phyloP scores from a whole-genome alignment of 1,139 yeast species.

The Kodamaea arcana region DNA sequence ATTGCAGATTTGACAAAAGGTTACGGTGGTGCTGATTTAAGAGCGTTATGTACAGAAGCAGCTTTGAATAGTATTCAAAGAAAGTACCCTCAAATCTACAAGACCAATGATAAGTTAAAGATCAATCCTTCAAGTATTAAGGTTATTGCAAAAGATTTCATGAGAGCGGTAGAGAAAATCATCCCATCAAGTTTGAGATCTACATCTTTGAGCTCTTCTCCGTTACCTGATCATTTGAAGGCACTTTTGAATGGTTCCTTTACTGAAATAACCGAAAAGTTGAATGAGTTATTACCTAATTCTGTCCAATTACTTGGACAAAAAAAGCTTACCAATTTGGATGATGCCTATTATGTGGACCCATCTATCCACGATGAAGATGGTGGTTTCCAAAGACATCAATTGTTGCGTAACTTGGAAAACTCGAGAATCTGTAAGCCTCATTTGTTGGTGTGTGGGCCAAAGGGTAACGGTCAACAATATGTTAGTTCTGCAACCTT shows the following conservation, averaged over 20 bases:
- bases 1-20: slow-evolving; percentile 87
- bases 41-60: slow-evolving; percentile 94
- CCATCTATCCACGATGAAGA: slow-evolving; percentile 53
- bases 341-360: slow-evolving; percentile 66
- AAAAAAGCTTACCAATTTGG: slow-evolving; percentile 55
- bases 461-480: slow-evolving; percentile 83
- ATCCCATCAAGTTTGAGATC: slow-evolving; percentile 92
- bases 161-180: slow-evolving; percentile 79
- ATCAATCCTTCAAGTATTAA: slow-evolving; percentile 70
- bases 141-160: slow-evolving; percentile 84
- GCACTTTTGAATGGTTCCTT: slow-evolving; percentile 58
- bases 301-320: slow-evolving; percentile 28
- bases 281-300: slow-evolving; percentile 63
- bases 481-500: slow-evolving; percentile 81
- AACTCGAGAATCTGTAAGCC: slow-evolving; percentile 78
- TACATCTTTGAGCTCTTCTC: slow-evolving; percentile 67
- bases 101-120: slow-evolving; percentile 65
- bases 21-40: slow-evolving; percentile 95
- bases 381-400: slow-evolving; percentile 69
- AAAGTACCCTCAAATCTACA: slow-evolving; percentile 88
- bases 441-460: slow-evolving; percentile 68
- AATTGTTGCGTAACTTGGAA: slow-evolving; percentile 53
- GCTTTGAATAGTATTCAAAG: slow-evolving; percentile 90
- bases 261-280: slow-evolving; percentile 39
- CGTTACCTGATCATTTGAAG: slow-evolving; percentile 68